Conservation (phyloP, 73 alveolate genomes). For the Breviolum minutum region DNA sequence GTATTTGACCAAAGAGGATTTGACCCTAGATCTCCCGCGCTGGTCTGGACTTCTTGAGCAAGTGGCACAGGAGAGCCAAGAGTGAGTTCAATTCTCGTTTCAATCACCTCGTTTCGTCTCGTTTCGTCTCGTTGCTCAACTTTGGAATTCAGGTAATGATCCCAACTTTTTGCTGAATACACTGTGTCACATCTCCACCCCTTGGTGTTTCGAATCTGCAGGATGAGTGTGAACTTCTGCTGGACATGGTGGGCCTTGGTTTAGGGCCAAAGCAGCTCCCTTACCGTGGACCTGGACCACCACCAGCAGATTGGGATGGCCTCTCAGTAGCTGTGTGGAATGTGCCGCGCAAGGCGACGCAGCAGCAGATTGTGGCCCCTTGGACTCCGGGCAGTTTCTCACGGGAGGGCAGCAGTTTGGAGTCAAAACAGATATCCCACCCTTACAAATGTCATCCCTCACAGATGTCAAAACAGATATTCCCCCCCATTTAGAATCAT, state of each 20-base stretch:
- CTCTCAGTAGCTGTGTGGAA: constrained; percentile 59
- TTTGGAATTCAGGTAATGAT: too few relatives aligned
- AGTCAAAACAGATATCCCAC: too few relatives aligned
- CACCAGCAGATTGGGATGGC: constrained; percentile 61
- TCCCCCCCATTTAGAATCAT: too few relatives aligned
- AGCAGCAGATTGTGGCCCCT: neutral
- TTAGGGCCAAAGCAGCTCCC: constrained; percentile 87
- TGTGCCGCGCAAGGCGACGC: constrained; percentile 77
- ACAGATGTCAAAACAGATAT: too few relatives aligned
- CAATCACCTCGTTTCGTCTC: too few relatives aligned
- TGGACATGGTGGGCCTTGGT: constrained; percentile 64
- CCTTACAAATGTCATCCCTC: too few relatives aligned
- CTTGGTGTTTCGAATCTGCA: neutral
- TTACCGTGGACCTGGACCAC: constrained; percentile 94
- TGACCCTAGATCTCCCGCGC: constrained; percentile 65
- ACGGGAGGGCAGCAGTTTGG: neutral
- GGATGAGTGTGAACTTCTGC: constrained; percentile 71
- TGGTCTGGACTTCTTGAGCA: constrained; percentile 83
- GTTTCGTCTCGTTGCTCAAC: too few relatives aligned
- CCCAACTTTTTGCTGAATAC: neutral
- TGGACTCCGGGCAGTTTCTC: neutral
- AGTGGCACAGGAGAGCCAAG: constrained; percentile 57
- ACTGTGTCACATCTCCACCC: neutral
- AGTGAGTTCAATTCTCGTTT: neutral
- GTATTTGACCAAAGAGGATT: constrained; percentile 64